Evolutionary conservation across 1,284 basidiomycete species (phyloP).

Genomic region (Agroathelia rolfsii): DNA sequence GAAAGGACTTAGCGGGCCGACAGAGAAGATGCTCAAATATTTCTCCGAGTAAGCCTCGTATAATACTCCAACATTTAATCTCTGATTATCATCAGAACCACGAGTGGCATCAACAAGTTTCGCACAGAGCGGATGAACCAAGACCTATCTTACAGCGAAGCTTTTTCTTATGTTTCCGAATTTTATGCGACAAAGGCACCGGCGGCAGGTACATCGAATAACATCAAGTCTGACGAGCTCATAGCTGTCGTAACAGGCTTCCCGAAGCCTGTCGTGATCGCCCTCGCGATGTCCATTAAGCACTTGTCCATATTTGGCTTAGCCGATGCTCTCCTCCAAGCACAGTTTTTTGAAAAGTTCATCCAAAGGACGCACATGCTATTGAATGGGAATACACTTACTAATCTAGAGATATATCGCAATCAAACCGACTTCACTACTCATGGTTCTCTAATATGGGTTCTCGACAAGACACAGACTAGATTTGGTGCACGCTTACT

Average conservation of each 20-base stretch:
- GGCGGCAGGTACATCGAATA: conserved; percentile 30
- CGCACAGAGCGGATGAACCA: conserved; percentile 58
- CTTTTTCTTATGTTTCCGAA: conserved; percentile 61
- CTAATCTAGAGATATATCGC: conserved; percentile 86
- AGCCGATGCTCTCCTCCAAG: conserved; percentile 65
- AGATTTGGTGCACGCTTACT: conserved; percentile 82
- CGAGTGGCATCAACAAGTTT: conserved; percentile 33
- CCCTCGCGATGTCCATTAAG: conserved; percentile 69
- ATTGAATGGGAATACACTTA: conserved; percentile 79
- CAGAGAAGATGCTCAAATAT: conserved; percentile 69
- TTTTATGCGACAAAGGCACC: conserved; percentile 60
- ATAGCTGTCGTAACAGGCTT: conserved; percentile 64
- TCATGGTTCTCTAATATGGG: conserved; percentile 76
- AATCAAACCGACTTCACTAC: conserved; percentile 77
- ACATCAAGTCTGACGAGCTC: conserved; percentile 42
- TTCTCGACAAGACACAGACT: conserved; percentile 82
- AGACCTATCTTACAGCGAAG: conserved; percentile 54
- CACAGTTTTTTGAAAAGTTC: conserved; percentile 74
- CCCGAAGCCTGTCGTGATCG: conserved; percentile 64
- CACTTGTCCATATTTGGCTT: conserved; percentile 74
- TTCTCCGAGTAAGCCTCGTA: conserved; percentile 46
- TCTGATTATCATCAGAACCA: too few species aligned
- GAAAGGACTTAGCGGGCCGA: conserved; percentile 56
- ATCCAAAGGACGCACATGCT: conserved; percentile 79
- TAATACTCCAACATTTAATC: too few species aligned